phyloP scores from a whole-genome alignment of 1,284 basidiomycete genomes.

The Phlebopus sp. region DNA sequence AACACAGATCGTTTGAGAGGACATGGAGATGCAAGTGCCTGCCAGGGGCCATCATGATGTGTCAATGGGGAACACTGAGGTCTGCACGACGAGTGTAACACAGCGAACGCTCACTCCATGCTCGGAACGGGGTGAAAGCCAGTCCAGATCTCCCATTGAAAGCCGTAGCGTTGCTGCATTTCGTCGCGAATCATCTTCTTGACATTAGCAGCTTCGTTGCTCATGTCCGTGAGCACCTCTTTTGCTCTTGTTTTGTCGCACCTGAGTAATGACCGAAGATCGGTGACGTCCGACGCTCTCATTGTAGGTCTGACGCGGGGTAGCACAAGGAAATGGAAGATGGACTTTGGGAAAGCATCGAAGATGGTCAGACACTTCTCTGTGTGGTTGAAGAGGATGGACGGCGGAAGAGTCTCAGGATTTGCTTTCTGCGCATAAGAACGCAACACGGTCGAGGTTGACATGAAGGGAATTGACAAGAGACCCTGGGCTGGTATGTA shows the following conservation, averaged over 20 bases:
- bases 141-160: slow-evolving; percentile 74
- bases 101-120: slow-evolving; percentile 55
- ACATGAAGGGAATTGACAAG: slow-evolving; percentile 27
- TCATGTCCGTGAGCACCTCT: slow-evolving; percentile 53
- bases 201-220: slow-evolving; percentile 53
- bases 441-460: slow-evolving; percentile 55
- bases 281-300: slow-evolving; percentile 45
- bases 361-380: slow-evolving; percentile 70
- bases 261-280: slow-evolving; percentile 60
- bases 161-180: slow-evolving; percentile 78
- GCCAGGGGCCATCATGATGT: background rate
- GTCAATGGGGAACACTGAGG: background rate
- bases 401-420: slow-evolving; percentile 54
- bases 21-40: slow-evolving; percentile 90
- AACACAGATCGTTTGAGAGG: slow-evolving; percentile 79
- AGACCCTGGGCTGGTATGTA: too few species aligned
- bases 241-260: slow-evolving; percentile 51
- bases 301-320: slow-evolving; percentile 50
- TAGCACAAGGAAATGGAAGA: slow-evolving; percentile 80
- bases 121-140: slow-evolving; percentile 89
- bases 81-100: background rate
- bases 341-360: slow-evolving; percentile 84
- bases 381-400: slow-evolving; percentile 62
- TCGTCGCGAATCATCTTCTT: slow-evolving; percentile 71
- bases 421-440: slow-evolving; percentile 54